These are phyloP conservation scores for Coemansia sp. DNA, from an alignment of 192 early-diverging fungal genomes.

Conservation along the genomic window DNA sequence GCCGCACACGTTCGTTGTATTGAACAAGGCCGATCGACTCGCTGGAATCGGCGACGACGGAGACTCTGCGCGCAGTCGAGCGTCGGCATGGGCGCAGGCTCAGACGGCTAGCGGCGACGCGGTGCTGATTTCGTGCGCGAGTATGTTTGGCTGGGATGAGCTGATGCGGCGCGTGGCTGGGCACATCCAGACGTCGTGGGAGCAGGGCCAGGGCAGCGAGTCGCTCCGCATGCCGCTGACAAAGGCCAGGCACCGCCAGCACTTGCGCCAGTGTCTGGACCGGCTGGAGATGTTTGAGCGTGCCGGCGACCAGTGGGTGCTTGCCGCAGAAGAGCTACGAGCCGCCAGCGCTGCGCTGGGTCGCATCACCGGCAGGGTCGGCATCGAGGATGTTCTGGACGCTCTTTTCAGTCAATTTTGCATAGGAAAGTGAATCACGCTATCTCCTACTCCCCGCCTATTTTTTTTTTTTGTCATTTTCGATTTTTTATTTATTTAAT, in stretches of 20 bases:
- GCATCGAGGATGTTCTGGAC: conserved; percentile 76
- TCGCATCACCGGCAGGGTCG: conserved; percentile 71
- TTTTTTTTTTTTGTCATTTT: too few relatives aligned
- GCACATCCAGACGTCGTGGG: conserved; percentile 35
- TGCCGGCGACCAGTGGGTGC: conserved; percentile 49
- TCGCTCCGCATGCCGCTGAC: conserved; percentile 61
- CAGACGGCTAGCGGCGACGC: neutral
- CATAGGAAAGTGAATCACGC: conserved; percentile 69
- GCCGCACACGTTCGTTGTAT: conserved; percentile 61
- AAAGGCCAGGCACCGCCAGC: conserved; percentile 68
- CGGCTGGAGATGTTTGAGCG: conserved; percentile 51
- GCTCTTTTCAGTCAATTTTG: conserved; percentile 78
- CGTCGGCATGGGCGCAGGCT: conserved; percentile 5
- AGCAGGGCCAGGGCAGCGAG: neutral
- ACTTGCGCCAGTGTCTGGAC: conserved; percentile 60
- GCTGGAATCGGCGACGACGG: too few relatives aligned
- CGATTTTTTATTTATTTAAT: too few relatives aligned
- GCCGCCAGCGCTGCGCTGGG: conserved; percentile 64
- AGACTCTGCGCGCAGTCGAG: neutral
- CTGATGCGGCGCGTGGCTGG: conserved; percentile 29
- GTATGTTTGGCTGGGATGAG: conserved; percentile 21
- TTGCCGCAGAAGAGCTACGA: conserved; percentile 76
- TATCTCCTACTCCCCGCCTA: too few relatives aligned
- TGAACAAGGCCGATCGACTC: conserved; percentile 64
- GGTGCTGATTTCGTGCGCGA: conserved; percentile 31